Evolutionary conservation across 306 rosid genomes (phyloP).

Genomic region (Crotalaria pallida): DNA sequence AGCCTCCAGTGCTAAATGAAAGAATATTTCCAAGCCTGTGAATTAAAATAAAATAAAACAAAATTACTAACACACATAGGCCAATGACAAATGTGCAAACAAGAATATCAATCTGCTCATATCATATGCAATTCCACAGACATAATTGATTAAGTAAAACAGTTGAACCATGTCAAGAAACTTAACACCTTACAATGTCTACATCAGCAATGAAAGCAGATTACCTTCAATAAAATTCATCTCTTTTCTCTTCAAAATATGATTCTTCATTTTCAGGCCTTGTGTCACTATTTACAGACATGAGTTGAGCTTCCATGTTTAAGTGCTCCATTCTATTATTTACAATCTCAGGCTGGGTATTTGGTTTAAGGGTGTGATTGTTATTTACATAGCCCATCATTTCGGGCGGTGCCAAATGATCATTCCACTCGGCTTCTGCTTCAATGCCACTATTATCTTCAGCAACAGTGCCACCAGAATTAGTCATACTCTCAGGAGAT

Average conservation of each 20-base stretch:
- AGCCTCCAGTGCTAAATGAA: slow-evolving; percentile 55
- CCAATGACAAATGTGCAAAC: neutral
- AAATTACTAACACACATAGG: neutral
- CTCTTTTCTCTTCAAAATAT: slow-evolving; percentile 45
- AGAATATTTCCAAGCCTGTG: slow-evolving; percentile 69
- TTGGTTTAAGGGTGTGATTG: slow-evolving; percentile 45
- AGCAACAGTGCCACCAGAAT: slow-evolving; percentile 19
- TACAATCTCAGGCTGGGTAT: slow-evolving; percentile 69
- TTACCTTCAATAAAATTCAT: slow-evolving; percentile 61
- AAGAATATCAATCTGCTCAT: neutral
- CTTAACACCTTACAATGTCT: neutral
- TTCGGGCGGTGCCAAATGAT: slow-evolving; percentile 36
- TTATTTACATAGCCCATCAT: slow-evolving; percentile 57
- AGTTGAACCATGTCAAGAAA: neutral
- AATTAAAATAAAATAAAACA: neutral
- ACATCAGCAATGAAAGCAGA: neutral
- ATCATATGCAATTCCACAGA: neutral
- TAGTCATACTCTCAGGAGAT: slow-evolving; percentile 33
- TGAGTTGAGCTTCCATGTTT: slow-evolving; percentile 63
- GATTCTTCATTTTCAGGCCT: slow-evolving; percentile 69
- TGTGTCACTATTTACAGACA: slow-evolving; percentile 71
- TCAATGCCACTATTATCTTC: slow-evolving; percentile 38
- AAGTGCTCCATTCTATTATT: slow-evolving; percentile 69
- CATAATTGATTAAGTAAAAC: neutral
- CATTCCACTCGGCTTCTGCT: slow-evolving; percentile 44